These are phyloP conservation scores for Hanseniaspora pseudoguilliermondii DNA, from an alignment of 805 yeast genomes.

Conservation along the genomic window DNA sequence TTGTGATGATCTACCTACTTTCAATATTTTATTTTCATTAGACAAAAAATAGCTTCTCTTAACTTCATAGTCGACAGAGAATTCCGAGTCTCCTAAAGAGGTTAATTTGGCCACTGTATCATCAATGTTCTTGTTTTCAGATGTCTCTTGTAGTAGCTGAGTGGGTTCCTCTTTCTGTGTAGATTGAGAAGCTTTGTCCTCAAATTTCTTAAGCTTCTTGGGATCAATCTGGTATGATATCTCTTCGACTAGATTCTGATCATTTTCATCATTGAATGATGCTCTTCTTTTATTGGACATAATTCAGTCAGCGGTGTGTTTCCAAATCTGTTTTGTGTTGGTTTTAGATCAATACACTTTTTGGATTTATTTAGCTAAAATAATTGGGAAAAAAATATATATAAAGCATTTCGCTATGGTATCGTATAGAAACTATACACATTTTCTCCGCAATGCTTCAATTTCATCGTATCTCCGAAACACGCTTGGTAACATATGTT, in stretches of 20 bases:
- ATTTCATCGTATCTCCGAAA: too few species aligned
- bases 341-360: neutral
- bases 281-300: neutral
- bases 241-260: neutral
- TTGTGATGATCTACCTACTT: conserved; percentile 7
- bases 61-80: conserved; percentile 31
- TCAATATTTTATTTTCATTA: conserved; percentile 1
- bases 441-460: too few species aligned
- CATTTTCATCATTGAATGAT: neutral
- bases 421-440: too few species aligned
- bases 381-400: too few species aligned
- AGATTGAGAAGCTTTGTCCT: neutral
- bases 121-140: neutral
- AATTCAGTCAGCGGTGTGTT: neutral
- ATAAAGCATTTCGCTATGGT: too few species aligned
- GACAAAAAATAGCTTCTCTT: conserved; percentile 13
- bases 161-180: conserved; percentile 1
- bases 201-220: neutral
- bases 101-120: neutral
- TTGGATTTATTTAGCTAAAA: neutral
- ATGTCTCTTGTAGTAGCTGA: neutral
- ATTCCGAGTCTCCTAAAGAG: neutral
- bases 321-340: neutral
- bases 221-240: conserved; percentile 1
- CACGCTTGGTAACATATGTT: too few species aligned